Evolutionary conservation across 805 yeast genomes (phyloP).

Genomic region (Kazachstania psychrophila): DNA sequence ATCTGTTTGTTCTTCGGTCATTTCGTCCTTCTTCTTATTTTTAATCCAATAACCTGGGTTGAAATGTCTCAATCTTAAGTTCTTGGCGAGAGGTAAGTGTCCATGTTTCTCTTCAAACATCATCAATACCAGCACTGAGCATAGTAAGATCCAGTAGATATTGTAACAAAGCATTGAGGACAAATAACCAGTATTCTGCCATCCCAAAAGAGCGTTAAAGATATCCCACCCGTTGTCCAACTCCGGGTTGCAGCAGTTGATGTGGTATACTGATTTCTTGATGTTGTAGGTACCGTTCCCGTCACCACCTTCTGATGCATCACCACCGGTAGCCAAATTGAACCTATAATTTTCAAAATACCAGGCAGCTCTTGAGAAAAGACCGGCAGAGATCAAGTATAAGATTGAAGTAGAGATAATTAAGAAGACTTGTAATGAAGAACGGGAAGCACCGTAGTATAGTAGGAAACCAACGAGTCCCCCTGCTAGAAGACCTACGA

Average conservation of each 20-base stretch:
- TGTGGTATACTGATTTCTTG: conserved; percentile 79
- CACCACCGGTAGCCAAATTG: conserved; percentile 74
- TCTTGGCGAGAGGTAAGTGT: conserved; percentile 62
- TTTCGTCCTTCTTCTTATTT: conserved; percentile 52
- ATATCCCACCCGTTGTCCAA: conserved; percentile 93
- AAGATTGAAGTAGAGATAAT: conserved; percentile 80
- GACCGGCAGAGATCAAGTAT: conserved; percentile 84
- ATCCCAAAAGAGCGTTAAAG: conserved; percentile 86
- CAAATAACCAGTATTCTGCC: conserved; percentile 95
- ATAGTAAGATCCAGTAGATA: conserved; percentile 73
- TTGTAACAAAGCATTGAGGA: conserved; percentile 88
- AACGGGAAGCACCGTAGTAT: conserved; percentile 72
- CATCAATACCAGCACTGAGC: conserved; percentile 49
- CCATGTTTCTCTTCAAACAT: conserved; percentile 77
- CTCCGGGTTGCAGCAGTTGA: conserved; percentile 94
- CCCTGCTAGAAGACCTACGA: conserved; percentile 80
- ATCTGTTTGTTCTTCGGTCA: conserved; percentile 43
- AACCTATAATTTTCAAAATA: conserved; percentile 64
- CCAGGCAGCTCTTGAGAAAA: conserved; percentile 92
- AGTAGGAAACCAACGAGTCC: conserved; percentile 55
- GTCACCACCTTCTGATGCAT: conserved; percentile 83
- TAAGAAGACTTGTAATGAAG: conserved; percentile 82
- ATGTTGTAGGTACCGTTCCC: conserved; percentile 95
- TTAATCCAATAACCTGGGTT: conserved; percentile 70
- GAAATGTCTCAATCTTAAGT: conserved; percentile 39